These are phyloP conservation scores for Dacryopinax primogenitus DNA, from an alignment of 768 basidiomycete species.

Conservation along the genomic window DNA sequence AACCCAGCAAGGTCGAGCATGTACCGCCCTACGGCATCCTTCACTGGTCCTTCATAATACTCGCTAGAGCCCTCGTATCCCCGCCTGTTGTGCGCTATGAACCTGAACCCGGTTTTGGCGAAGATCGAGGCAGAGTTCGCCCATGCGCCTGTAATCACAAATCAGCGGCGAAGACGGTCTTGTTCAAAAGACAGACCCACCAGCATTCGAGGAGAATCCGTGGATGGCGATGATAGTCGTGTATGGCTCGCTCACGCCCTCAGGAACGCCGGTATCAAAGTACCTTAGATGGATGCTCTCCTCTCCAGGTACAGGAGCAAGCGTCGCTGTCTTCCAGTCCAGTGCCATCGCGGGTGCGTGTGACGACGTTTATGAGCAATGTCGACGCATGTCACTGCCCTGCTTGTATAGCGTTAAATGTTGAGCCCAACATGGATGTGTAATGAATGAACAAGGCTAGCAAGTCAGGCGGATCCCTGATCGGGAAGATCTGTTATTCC, in stretches of 20 bases:
- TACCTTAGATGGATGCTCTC: background rate
- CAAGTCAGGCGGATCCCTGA: no score
- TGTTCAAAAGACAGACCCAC: background rate
- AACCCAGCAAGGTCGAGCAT: conserved; percentile 4
- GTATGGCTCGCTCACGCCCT: background rate
- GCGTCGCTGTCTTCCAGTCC: background rate
- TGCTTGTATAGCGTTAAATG: no score
- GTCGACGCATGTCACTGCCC: no score
- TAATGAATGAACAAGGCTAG: no score
- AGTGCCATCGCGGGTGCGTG: background rate
- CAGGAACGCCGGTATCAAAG: background rate
- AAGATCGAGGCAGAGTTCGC: background rate
- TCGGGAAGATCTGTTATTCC: no score
- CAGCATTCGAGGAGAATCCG: background rate
- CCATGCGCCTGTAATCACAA: background rate
- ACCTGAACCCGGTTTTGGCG: background rate
- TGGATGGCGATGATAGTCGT: background rate
- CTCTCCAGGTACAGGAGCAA: background rate
- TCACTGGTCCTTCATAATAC: background rate
- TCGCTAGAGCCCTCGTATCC: background rate
- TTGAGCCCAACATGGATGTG: no score
- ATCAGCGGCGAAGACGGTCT: background rate
- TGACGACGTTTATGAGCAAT: background rate
- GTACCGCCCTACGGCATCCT: background rate
- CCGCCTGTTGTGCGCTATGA: background rate